phyloP scores from a whole-genome alignment of 345 rosid species.

The Aquilaria yunnanensis region DNA sequence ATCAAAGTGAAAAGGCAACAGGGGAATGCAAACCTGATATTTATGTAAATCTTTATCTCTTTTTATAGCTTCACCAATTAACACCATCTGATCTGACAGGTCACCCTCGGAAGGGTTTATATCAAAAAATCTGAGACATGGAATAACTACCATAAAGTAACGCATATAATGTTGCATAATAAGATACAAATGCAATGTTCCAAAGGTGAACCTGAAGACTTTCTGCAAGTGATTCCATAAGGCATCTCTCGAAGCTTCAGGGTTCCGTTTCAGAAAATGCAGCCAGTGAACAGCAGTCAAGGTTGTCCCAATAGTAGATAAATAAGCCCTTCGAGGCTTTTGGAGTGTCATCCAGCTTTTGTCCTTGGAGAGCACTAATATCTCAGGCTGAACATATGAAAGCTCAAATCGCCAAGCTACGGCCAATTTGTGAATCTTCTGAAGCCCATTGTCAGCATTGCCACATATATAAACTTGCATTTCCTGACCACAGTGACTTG shows the following conservation, averaged over 20 bases:
- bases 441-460: slow-evolving; percentile 29
- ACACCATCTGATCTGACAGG: slow-evolving; percentile 34
- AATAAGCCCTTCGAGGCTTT: slow-evolving; percentile 36
- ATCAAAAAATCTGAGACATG: slow-evolving; percentile 26
- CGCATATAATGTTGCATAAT: not conserved
- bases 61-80: slow-evolving; percentile 41
- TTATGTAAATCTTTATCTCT: slow-evolving; percentile 40
- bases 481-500: not conserved
- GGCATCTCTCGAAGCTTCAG: slow-evolving; percentile 20
- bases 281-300: slow-evolving; percentile 33
- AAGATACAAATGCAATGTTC: slow-evolving; percentile 1
- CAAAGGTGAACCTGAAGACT: slow-evolving; percentile 24
- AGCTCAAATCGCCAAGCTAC: slow-evolving; percentile 42
- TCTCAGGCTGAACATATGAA: slow-evolving; percentile 22
- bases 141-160: not conserved
- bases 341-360: slow-evolving; percentile 25
- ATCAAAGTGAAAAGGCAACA: not conserved
- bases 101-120: slow-evolving; percentile 43
- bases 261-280: slow-evolving; percentile 30
- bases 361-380: slow-evolving; percentile 28
- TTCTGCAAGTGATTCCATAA: slow-evolving; percentile 29
- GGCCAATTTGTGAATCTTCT: slow-evolving; percentile 27
- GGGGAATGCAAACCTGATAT: slow-evolving; percentile 39
- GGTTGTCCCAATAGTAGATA: slow-evolving; percentile 20
- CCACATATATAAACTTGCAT: slow-evolving; percentile 28